Base-by-base conservation (phyloP, 495 filamentous ascomycete species). In the Hypoxylon fuscum region DNA sequence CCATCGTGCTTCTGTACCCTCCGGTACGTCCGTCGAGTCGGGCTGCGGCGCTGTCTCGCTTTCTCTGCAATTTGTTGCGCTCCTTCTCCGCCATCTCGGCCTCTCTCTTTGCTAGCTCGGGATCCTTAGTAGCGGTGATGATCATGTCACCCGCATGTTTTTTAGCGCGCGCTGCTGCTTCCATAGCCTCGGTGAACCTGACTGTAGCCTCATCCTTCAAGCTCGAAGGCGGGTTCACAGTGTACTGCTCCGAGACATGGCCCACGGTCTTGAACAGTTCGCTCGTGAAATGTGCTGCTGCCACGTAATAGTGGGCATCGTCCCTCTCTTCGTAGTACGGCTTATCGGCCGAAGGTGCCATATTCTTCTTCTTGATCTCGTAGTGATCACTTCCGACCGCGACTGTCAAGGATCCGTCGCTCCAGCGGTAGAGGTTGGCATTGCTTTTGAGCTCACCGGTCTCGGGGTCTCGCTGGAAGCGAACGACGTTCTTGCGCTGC, bases 371-470 rank as follows among this genome's bases (percentile, higher is more conserved):
- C 53, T 86, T 78, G 34, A 96, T 85, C 62, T 90, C 86, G 77
- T 91, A 96, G 64, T 96, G 92, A 60, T 90, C 87, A 45, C 81
- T 80, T 7, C 93, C 90, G 40, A 85, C 70, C 0, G 84, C 85
- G 8, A 97, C 79, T 12, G 93, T 96, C 22, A 92, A 73, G 5
- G 90, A 92, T 32, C 91, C 91, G 67, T 96, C 91, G 56, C 89
- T 90, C 92, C 92, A 96, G 57, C 83, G 85, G 53, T 92, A 84
- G 22, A 94, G 77, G 41, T 88, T 85, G 5, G 91, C 83, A 71
- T 95, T 95, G 31, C 90, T 93, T 66, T 90, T 84, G 9, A 92
- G 76, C 31, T 83, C 72, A 48, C 74, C 74, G 0, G 77, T 80
- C 20, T 71, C 68, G 0, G 70, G 61, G 40, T 81, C 74, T 40